Conservation (phyloP, 2,329 filamentous ascomycete species). For the Passalora sequoiae region DNA sequence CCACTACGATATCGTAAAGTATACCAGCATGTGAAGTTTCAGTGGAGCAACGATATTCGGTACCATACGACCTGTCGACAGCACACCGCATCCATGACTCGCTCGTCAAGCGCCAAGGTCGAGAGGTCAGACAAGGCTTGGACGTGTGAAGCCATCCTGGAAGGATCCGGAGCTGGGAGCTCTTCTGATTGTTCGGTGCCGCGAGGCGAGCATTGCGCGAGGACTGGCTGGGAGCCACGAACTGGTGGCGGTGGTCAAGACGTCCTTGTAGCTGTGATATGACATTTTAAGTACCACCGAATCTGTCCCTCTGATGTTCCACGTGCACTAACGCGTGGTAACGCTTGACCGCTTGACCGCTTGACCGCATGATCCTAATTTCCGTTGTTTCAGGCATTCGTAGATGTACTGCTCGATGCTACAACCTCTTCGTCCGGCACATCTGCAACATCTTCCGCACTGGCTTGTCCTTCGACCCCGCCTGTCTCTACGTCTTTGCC, state of each 20-base stretch:
- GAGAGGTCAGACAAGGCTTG: neutral
- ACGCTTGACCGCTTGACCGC: too few species aligned
- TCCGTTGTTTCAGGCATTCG: constrained; percentile 5
- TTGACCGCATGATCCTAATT: too few species aligned
- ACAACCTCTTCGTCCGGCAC: constrained; percentile 16
- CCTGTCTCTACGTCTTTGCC: constrained; percentile 34
- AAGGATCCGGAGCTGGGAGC: neutral
- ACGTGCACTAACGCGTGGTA: too few species aligned
- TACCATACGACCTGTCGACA: too few species aligned
- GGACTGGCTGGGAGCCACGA: neutral
- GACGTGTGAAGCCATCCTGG: neutral
- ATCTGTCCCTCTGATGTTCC: too few species aligned
- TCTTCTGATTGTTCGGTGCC: neutral
- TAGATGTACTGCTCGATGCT: constrained; percentile 12
- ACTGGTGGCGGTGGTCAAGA: neutral
- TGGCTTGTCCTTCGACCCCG: constrained; percentile 18
- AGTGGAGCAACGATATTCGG: too few species aligned
- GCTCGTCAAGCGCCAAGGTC: neutral
- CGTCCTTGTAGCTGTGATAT: too few species aligned
- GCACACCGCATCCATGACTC: too few species aligned
- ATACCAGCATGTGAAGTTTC: too few species aligned
- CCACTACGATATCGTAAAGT: too few species aligned
- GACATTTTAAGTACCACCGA: neutral
- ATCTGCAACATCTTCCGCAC: constrained; percentile 20
- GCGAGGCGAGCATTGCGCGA: neutral